phyloP scores from a whole-genome alignment of 345 rosid species.

The Linum lewisii region DNA sequence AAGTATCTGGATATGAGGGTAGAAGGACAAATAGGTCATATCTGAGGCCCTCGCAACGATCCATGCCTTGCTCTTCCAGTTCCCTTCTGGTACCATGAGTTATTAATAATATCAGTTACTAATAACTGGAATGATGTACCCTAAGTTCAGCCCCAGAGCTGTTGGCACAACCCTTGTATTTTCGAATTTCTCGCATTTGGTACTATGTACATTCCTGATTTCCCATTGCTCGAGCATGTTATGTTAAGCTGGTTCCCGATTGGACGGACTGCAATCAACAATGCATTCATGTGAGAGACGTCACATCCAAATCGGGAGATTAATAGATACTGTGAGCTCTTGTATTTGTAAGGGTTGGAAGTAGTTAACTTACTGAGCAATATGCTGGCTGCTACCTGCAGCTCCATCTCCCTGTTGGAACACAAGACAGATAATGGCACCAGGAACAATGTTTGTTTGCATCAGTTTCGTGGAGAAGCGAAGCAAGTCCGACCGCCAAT shows the following conservation, averaged over 20 bases:
- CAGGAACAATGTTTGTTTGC: slow-evolving; percentile 92
- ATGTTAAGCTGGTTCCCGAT: slow-evolving; percentile 51
- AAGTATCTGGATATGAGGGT: too few species aligned
- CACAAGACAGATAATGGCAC: slow-evolving; percentile 91
- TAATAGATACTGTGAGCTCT: too few species aligned
- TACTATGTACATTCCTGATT: slow-evolving; percentile 34
- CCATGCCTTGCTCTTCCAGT: too few species aligned
- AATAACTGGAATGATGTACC: not conserved
- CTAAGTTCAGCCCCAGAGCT: slow-evolving; percentile 47
- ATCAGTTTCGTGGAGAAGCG: slow-evolving; percentile 68
- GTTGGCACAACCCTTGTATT: slow-evolving; percentile 44
- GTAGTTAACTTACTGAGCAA: slow-evolving; percentile 47
- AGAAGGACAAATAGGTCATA: too few species aligned
- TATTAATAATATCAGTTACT: too few species aligned
- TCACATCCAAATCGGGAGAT: not conserved
- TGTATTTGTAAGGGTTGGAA: too few species aligned
- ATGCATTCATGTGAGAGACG: not conserved
- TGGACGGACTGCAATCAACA: slow-evolving; percentile 41
- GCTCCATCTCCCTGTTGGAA: slow-evolving; percentile 86
- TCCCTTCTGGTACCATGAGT: too few species aligned
- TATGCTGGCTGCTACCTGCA: slow-evolving; percentile 53
- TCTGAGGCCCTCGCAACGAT: too few species aligned
- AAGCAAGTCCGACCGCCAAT: slow-evolving; percentile 42
- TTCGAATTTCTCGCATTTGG: slow-evolving; percentile 30
- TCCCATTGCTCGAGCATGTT: slow-evolving; percentile 63